Evolutionary conservation across 257 asterid genomes (phyloP).

Genomic region (Petunia secreta): DNA sequence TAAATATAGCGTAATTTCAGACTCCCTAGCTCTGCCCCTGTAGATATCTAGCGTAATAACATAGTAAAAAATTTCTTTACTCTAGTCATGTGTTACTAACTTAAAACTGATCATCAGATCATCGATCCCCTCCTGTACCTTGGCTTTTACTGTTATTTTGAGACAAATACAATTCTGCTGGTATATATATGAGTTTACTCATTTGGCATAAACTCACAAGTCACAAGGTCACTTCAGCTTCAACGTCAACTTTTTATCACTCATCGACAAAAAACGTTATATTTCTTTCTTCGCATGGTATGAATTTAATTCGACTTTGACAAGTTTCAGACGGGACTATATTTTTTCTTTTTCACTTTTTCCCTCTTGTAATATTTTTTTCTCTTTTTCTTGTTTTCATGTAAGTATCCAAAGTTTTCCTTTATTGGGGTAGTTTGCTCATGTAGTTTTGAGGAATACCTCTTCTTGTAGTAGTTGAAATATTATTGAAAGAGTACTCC

Average conservation of each 20-base stretch:
- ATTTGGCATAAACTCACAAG: background rate
- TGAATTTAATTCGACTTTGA: constrained; percentile 3
- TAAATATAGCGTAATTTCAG: too few relatives aligned
- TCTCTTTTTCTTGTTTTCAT: background rate
- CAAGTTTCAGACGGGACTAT: background rate
- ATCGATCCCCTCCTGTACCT: too few relatives aligned
- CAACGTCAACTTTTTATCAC: background rate
- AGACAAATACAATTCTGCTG: background rate
- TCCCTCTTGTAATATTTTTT: background rate
- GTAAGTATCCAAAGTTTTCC: constrained; percentile 21
- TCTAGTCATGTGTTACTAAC: too few relatives aligned
- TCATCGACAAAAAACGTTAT: background rate
- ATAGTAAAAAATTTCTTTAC: too few relatives aligned
- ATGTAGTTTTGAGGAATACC: background rate
- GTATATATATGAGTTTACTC: background rate
- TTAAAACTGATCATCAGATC: too few relatives aligned
- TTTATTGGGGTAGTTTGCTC: constrained; percentile 16
- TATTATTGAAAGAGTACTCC: background rate
- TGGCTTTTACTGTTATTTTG: too few relatives aligned
- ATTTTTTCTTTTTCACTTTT: background rate
- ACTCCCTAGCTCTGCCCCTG: too few relatives aligned
- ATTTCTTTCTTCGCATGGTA: constrained; percentile 4
- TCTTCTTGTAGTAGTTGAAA: background rate
- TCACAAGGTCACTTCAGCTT: background rate
- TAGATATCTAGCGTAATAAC: too few relatives aligned